phyloP scores from a whole-genome alignment of 768 basidiomycete species.

The Suillus tomentosus region DNA sequence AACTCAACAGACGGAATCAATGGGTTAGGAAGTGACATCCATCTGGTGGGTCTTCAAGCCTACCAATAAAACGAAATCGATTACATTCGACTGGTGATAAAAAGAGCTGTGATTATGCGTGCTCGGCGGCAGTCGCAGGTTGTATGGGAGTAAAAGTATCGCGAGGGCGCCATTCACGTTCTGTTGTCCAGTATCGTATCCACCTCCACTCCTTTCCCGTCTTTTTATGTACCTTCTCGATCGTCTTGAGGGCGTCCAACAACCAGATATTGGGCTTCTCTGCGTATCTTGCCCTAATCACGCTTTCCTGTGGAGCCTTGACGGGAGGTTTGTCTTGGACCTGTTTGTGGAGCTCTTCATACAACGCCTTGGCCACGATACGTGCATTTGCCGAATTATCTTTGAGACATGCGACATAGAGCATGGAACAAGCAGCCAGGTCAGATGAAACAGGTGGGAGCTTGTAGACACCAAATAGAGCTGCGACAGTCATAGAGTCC shows the following conservation, averaged over 20 bases:
- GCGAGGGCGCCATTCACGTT: slow-evolving; percentile 9
- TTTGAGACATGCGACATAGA: slow-evolving; percentile 57
- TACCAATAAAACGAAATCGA: background rate
- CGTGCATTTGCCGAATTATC: slow-evolving; percentile 42
- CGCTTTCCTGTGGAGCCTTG: slow-evolving; percentile 21
- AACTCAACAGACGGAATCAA: background rate
- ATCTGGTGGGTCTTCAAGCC: background rate
- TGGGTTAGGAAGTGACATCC: background rate
- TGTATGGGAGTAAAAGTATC: background rate
- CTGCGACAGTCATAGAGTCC: slow-evolving; percentile 49
- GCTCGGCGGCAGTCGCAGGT: slow-evolving; percentile 6
- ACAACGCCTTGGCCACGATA: slow-evolving; percentile 43
- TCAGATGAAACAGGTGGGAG: slow-evolving; percentile 58
- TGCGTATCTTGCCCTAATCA: slow-evolving; percentile 26
- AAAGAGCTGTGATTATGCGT: background rate
- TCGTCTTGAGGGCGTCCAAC: slow-evolving; percentile 37
- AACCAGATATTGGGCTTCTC: slow-evolving; percentile 41
- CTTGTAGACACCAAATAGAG: slow-evolving; percentile 55
- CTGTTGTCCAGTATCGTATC: slow-evolving; percentile 27
- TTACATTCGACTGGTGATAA: background rate
- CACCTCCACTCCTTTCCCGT: slow-evolving; percentile 29
- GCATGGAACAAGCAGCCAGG: slow-evolving; percentile 55
- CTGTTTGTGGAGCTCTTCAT: slow-evolving; percentile 42
- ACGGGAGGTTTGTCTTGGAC: slow-evolving; percentile 22
- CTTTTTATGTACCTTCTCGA: slow-evolving; percentile 35